A percentile compares a stretch with the other conserved stretches of the same genome.
These are phyloP conservation scores for Fusarium liriodendri DNA, from an alignment of 2,329 filamentous ascomycete species.

Conservation along the genomic window DNA sequence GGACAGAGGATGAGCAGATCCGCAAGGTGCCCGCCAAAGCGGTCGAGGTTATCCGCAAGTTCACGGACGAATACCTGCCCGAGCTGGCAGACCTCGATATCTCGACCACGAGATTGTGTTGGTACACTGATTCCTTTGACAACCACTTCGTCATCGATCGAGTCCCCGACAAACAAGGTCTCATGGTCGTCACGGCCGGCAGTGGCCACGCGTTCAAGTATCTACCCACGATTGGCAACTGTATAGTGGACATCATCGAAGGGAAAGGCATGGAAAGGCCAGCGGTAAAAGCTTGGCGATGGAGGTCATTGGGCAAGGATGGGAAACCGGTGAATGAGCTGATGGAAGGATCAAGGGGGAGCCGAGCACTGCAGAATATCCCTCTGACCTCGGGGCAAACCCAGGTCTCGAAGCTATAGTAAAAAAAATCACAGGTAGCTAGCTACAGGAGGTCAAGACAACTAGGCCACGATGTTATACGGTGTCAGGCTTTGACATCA, in stretches of 20 bases:
- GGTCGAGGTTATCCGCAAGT: constrained; percentile 42
- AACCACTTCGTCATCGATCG: constrained; percentile 47
- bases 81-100: constrained; percentile 54
- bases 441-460: no score
- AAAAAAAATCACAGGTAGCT: background rate
- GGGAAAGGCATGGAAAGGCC: background rate
- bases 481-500: no score
- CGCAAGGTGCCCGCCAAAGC: constrained; percentile 42
- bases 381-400: background rate
- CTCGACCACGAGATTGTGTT: constrained; percentile 45
- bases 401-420: background rate
- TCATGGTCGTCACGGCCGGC: constrained; percentile 71
- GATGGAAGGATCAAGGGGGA: background rate
- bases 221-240: constrained; percentile 65
- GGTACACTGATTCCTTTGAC: constrained; percentile 47
- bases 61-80: constrained; percentile 54
- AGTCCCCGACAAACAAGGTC: constrained; percentile 64
- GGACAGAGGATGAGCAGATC: constrained; percentile 40
- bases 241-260: constrained; percentile 56
- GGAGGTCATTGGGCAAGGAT: background rate
- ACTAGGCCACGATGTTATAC: no score
- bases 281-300: background rate
- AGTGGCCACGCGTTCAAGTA: constrained; percentile 56
- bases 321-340: background rate
- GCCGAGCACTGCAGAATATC: background rate